A percentile compares a stretch with the other conserved stretches of the same genome.
Evolutionary conservation across 176 grass and related monocot genomes (phyloP).

Genomic region (Phyllostachys edulis): DNA sequence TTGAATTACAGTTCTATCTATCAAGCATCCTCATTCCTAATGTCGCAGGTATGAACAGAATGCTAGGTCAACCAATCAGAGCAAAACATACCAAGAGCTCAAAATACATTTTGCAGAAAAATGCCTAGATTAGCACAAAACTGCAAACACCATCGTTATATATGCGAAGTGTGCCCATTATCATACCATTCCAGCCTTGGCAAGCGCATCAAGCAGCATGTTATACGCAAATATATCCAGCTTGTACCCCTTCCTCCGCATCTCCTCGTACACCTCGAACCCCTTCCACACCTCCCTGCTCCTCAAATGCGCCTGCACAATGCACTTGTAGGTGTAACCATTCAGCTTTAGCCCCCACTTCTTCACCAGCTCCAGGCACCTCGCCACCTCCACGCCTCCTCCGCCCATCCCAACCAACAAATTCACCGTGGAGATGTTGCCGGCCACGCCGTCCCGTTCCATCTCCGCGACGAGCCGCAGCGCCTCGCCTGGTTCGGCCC

Average conservation of each 20-base stretch:
- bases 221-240: conserved; percentile 92
- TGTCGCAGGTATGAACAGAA: not conserved
- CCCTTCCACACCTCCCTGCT: conserved; percentile 61
- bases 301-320: conserved; percentile 81
- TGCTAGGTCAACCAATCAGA: conserved; percentile 15
- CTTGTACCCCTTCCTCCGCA: conserved; percentile 82
- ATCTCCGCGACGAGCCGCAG: conserved; percentile 59
- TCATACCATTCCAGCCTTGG: conserved; percentile 80
- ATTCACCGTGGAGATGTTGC: conserved; percentile 87
- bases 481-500: conserved; percentile 28
- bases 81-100: not conserved
- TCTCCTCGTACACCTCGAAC: conserved; percentile 70
- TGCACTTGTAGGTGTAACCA: conserved; percentile 88
- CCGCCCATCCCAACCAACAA: conserved; percentile 72
- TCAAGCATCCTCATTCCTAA: conserved; percentile 13
- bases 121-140: conserved; percentile 1
- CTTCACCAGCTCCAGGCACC: conserved; percentile 63
- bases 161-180: not conserved
- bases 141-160: not conserved
- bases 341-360: conserved; percentile 73
- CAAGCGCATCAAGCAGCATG: conserved; percentile 88
- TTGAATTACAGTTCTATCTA: not conserved
- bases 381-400: conserved; percentile 43
- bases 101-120: not conserved
- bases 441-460: conserved; percentile 60